A percentile compares a stretch with the other conserved stretches of the same genome.
Conservation (phyloP, 768 basidiomycete species). For the Hygrocybe punicea region DNA sequence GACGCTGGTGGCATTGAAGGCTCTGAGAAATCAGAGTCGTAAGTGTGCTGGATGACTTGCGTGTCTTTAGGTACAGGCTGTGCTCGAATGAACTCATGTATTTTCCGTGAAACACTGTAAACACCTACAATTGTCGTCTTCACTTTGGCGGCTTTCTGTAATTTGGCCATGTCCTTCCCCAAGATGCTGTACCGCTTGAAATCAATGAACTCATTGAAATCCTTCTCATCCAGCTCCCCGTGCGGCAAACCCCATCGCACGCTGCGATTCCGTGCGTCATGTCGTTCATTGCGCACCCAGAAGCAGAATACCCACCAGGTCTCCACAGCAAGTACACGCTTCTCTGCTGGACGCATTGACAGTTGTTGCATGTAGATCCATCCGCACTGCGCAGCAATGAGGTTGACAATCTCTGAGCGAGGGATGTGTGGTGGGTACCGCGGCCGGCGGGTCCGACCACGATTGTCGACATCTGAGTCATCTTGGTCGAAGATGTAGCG, state of each 20-base stretch:
- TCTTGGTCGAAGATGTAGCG: slow-evolving; percentile 35
- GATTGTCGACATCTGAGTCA: slow-evolving; percentile 30
- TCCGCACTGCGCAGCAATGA: slow-evolving; percentile 53
- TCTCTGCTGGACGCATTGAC: slow-evolving; percentile 21
- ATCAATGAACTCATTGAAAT: slow-evolving; percentile 2
- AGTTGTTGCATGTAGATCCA: slow-evolving; percentile 58
- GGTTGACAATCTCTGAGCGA: slow-evolving; percentile 46
- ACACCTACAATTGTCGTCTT: not conserved
- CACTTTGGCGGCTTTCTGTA: not conserved
- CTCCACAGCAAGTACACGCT: slow-evolving; percentile 38
- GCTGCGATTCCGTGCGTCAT: slow-evolving; percentile 23
- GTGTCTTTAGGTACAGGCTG: too few relatives aligned
- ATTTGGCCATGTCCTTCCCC: not conserved
- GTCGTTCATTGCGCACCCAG: slow-evolving; percentile 30
- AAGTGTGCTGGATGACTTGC: slow-evolving; percentile 33
- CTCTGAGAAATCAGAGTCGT: slow-evolving; percentile 60
- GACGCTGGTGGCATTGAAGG: slow-evolving; percentile 44
- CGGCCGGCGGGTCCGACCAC: slow-evolving; percentile 27
- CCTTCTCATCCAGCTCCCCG: slow-evolving; percentile 14
- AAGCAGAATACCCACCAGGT: slow-evolving; percentile 49
- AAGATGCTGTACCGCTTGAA: not conserved
- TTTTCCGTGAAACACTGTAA: too few relatives aligned
- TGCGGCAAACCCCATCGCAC: slow-evolving; percentile 34
- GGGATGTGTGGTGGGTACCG: slow-evolving; percentile 49
- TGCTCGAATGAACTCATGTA: too few relatives aligned